Conservation (phyloP, 2,329 filamentous ascomycete genomes). For the Fusarium bulbicola region DNA sequence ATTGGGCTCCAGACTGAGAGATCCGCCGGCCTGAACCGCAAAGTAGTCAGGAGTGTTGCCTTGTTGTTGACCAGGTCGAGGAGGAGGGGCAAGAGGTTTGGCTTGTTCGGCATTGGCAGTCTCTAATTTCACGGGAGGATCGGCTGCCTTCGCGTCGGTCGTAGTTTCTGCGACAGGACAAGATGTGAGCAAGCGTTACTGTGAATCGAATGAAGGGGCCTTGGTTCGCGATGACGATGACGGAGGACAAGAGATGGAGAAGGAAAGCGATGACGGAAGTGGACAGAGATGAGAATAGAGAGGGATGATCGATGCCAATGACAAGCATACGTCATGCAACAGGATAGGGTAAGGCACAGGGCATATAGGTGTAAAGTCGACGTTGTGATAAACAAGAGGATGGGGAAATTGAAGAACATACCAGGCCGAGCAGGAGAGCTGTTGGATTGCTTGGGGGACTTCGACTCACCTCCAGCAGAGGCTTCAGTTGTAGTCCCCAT, state of each 20-base stretch:
- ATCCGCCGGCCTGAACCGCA: slow-evolving; percentile 62
- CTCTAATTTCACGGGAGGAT: slow-evolving; percentile 59
- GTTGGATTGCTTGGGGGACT: slow-evolving; percentile 59
- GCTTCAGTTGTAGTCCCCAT: slow-evolving; percentile 55
- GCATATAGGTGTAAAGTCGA: neutral
- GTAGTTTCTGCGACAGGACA: slow-evolving; percentile 49
- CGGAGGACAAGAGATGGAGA: slow-evolving; percentile 21
- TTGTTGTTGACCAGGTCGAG: slow-evolving; percentile 66
- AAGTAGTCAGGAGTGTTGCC: slow-evolving; percentile 74
- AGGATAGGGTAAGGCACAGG: neutral
- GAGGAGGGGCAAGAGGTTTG: slow-evolving; percentile 75
- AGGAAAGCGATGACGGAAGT: slow-evolving; percentile 34
- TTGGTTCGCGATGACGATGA: slow-evolving; percentile 17
- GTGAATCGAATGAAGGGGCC: slow-evolving; percentile 17
- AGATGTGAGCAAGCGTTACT: slow-evolving; percentile 35
- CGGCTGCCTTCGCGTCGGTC: slow-evolving; percentile 57
- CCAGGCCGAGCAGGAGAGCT: slow-evolving; percentile 55
- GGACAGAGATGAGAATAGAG: slow-evolving; percentile 13
- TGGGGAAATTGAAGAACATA: slow-evolving; percentile 44
- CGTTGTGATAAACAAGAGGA: neutral
- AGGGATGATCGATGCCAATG: slow-evolving; percentile 28
- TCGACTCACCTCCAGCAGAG: slow-evolving; percentile 54
- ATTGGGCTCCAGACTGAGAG: slow-evolving; percentile 85
- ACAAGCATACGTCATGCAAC: slow-evolving; percentile 41
- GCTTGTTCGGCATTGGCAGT: slow-evolving; percentile 65